Evolutionary conservation across 2,329 filamentous ascomycete genomes (phyloP).

Genomic region (Fusarium sp.): DNA sequence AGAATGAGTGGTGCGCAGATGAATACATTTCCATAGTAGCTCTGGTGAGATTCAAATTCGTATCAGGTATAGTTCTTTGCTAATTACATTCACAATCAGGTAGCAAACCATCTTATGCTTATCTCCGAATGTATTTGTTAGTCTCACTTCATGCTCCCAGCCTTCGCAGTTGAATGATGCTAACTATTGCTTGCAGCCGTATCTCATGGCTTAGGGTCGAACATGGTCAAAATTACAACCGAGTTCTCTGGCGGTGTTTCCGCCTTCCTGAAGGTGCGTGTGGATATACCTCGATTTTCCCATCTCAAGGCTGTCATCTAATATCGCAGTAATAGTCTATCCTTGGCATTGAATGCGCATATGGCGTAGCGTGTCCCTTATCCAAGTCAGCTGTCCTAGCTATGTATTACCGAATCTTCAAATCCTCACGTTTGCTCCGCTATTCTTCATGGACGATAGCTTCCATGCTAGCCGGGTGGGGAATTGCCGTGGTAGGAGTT

Average conservation of each 20-base stretch:
- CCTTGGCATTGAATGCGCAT: constrained; percentile 1
- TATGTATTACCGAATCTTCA: constrained; percentile 19
- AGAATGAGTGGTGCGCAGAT: background rate
- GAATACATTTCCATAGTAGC: background rate
- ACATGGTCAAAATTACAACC: background rate
- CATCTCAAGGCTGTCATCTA: background rate
- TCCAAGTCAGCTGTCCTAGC: constrained; percentile 13
- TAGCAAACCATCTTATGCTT: constrained; percentile 1
- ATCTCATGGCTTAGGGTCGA: background rate
- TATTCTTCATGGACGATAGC: background rate
- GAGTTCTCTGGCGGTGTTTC: background rate
- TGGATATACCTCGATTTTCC: fast-evolving
- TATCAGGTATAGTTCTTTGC: background rate
- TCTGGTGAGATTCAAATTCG: background rate
- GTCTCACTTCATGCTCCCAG: background rate
- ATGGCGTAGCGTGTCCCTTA: background rate
- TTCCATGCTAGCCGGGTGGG: background rate
- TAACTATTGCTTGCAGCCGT: background rate
- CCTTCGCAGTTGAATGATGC: background rate
- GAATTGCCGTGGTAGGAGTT: background rate
- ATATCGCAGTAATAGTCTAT: background rate
- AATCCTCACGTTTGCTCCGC: background rate
- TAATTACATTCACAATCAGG: background rate
- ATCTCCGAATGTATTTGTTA: background rate
- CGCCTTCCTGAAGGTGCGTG: constrained; percentile 1